A percentile compares a stretch with the other conserved stretches of the same genome.
phyloP scores from a whole-genome alignment of 2,329 filamentous ascomycete genomes.

The Cadophora sp. region DNA sequence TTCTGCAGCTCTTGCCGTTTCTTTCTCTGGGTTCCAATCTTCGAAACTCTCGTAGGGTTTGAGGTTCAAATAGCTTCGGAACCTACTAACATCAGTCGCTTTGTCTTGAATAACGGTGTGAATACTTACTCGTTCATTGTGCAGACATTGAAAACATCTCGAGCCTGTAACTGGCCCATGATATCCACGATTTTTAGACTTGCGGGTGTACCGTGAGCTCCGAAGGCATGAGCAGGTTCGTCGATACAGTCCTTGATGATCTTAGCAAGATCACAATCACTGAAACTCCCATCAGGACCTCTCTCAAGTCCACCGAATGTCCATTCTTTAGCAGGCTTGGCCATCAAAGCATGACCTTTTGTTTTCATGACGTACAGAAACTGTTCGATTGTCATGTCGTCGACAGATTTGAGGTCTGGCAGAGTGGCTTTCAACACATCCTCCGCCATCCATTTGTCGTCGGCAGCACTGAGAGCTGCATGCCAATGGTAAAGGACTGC shows the following conservation, averaged over 20 bases:
- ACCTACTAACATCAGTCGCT: slow-evolving; percentile 45
- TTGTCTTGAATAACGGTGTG: background rate
- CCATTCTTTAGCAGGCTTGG: slow-evolving; percentile 48
- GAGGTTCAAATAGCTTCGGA: slow-evolving; percentile 59
- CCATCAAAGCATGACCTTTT: slow-evolving; percentile 48
- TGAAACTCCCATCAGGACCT: slow-evolving; percentile 50
- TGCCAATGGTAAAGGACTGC: slow-evolving; percentile 57
- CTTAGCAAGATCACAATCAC: slow-evolving; percentile 52
- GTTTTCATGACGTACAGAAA: slow-evolving; percentile 51
- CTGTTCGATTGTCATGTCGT: slow-evolving; percentile 51
- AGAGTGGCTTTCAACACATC: slow-evolving; percentile 45
- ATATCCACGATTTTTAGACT: slow-evolving; percentile 56
- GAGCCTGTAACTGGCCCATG: slow-evolving; percentile 54
- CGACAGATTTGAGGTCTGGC: slow-evolving; percentile 51
- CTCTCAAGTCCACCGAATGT: slow-evolving; percentile 52
- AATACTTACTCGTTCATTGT: slow-evolving; percentile 56
- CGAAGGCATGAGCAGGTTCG: slow-evolving; percentile 58
- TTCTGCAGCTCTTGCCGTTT: slow-evolving; percentile 51
- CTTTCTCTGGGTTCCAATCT: slow-evolving; percentile 58
- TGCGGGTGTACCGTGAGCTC: slow-evolving; percentile 55
- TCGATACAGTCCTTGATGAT: slow-evolving; percentile 55
- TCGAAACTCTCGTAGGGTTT: slow-evolving; percentile 56
- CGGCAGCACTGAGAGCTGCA: slow-evolving; percentile 52
- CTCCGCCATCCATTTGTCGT: slow-evolving; percentile 54
- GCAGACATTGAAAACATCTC: slow-evolving; percentile 56